Evolutionary conservation across 768 basidiomycete species (phyloP).

Genomic region (Sporobolomyces pararoseus): DNA sequence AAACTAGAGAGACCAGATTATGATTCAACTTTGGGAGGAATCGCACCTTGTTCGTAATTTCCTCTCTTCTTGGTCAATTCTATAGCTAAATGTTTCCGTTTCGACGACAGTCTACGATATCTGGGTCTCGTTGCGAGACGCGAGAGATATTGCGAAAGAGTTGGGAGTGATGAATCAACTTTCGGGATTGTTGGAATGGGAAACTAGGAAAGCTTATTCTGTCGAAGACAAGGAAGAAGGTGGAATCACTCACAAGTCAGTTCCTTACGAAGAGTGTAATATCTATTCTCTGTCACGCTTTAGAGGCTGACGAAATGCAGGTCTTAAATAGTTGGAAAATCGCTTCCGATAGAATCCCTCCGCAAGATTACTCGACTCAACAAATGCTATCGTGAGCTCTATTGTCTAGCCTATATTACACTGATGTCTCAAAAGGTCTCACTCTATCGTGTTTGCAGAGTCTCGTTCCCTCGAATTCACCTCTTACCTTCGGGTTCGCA

Average conservation of each 20-base stretch:
- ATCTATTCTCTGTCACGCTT: neutral
- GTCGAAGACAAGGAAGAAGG: constrained; percentile 39
- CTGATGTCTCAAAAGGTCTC: no score
- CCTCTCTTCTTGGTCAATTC: neutral
- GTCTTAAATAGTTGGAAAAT: constrained; percentile 35
- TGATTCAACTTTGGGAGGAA: constrained; percentile 19
- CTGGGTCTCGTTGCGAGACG: constrained; percentile 24
- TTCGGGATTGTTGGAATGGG: constrained; percentile 24
- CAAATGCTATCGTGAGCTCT: constrained; percentile 30
- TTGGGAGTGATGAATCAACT: constrained; percentile 26
- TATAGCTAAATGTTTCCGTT: neutral
- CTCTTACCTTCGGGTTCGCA: constrained; percentile 24
- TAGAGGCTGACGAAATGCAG: no score
- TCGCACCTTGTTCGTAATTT: constrained; percentile 24
- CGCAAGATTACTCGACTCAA: constrained; percentile 21
- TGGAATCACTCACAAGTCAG: constrained; percentile 33
- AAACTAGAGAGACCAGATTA: constrained; percentile 1
- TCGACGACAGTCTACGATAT: constrained; percentile 28
- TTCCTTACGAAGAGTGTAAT: no score
- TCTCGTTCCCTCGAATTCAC: constrained; percentile 27
- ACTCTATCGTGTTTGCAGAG: constrained; percentile 1
- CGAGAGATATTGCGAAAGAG: constrained; percentile 7
- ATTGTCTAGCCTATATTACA: no score
- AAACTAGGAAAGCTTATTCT: constrained; percentile 28
- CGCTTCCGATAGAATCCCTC: constrained; percentile 1